Conservation (phyloP, 164 flowering plant species). For the Macadamia tetraphylla region DNA sequence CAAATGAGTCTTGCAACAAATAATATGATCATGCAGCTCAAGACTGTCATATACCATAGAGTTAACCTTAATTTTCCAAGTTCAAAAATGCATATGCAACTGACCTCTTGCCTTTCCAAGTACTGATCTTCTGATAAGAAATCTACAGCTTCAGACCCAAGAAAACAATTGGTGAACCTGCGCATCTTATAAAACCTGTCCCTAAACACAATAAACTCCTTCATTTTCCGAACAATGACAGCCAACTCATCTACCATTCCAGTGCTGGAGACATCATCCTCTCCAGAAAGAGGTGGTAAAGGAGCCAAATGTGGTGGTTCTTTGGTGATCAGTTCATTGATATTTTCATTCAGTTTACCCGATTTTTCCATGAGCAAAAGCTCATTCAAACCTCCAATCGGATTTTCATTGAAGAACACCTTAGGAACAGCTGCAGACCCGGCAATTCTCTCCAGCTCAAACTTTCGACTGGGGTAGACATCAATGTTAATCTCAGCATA, state of each 20-base stretch:
- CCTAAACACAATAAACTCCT: slow-evolving; percentile 47
- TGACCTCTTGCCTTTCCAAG: slow-evolving; percentile 77
- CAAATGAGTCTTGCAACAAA: background rate
- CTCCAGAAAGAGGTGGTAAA: slow-evolving; percentile 80
- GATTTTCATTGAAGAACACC: slow-evolving; percentile 64
- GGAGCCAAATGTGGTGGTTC: slow-evolving; percentile 67
- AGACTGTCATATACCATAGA: background rate
- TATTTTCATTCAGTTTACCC: slow-evolving; percentile 63
- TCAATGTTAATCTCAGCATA: slow-evolving; percentile 79
- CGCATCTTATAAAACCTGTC: slow-evolving; percentile 80
- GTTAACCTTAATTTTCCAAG: background rate
- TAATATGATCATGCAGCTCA: background rate
- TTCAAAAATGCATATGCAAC: slow-evolving; percentile 14
- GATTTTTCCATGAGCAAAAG: slow-evolving; percentile 54
- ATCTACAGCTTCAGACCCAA: slow-evolving; percentile 81
- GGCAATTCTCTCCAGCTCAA: slow-evolving; percentile 58
- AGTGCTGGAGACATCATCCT: slow-evolving; percentile 66
- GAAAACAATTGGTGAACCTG: slow-evolving; percentile 61
- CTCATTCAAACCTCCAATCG: slow-evolving; percentile 63
- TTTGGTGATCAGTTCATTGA: slow-evolving; percentile 46
- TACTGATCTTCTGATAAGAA: slow-evolving; percentile 75
- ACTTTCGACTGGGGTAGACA: slow-evolving; percentile 68
- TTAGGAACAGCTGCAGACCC: slow-evolving; percentile 72
- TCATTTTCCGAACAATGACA: slow-evolving; percentile 62
- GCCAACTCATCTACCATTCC: slow-evolving; percentile 76